phyloP scores from a whole-genome alignment of 805 yeast genomes.

The Candida awuae region DNA sequence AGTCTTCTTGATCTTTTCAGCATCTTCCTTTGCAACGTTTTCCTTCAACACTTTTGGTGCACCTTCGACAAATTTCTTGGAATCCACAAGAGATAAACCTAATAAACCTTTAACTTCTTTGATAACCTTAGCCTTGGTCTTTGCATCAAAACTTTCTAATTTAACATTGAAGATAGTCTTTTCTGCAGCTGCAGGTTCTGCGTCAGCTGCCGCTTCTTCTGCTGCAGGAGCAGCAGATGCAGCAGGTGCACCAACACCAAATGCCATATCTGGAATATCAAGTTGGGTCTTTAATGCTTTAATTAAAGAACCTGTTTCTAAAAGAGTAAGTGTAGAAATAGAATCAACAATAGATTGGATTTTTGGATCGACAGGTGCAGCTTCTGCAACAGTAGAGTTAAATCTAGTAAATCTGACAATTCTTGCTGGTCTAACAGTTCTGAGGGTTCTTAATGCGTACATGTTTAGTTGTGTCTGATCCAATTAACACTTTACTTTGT shows the following conservation, averaged over 20 bases:
- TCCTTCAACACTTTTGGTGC: constrained; percentile 97
- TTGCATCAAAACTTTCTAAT: constrained; percentile 89
- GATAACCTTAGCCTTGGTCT: constrained; percentile 93
- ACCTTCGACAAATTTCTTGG: constrained; percentile 94
- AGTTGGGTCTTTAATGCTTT: constrained; percentile 70
- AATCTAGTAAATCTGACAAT: constrained; percentile 30
- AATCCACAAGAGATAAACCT: constrained; percentile 90
- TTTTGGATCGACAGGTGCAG: constrained; percentile 71
- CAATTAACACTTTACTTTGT: no score
- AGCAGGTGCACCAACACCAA: constrained; percentile 53
- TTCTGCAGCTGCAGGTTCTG: constrained; percentile 76
- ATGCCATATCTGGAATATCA: constrained; percentile 88
- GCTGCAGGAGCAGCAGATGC: constrained; percentile 60
- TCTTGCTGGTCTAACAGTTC: constrained; percentile 6
- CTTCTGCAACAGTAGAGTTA: constrained; percentile 37
- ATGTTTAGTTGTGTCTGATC: background rate
- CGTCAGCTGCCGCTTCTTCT: constrained; percentile 65
- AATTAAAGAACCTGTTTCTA: constrained; percentile 87
- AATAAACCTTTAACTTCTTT: constrained; percentile 91
- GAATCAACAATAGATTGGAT: constrained; percentile 81
- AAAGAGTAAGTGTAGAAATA: constrained; percentile 80
- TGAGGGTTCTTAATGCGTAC: constrained; percentile 11
- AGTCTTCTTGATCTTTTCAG: constrained; percentile 89
- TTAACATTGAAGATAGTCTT: constrained; percentile 88
- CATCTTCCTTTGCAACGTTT: constrained; percentile 92